A percentile compares a stretch with the other conserved stretches of the same genome.
Conservation (phyloP, 2,329 filamentous ascomycete species). For the Alternaria ventricosa region DNA sequence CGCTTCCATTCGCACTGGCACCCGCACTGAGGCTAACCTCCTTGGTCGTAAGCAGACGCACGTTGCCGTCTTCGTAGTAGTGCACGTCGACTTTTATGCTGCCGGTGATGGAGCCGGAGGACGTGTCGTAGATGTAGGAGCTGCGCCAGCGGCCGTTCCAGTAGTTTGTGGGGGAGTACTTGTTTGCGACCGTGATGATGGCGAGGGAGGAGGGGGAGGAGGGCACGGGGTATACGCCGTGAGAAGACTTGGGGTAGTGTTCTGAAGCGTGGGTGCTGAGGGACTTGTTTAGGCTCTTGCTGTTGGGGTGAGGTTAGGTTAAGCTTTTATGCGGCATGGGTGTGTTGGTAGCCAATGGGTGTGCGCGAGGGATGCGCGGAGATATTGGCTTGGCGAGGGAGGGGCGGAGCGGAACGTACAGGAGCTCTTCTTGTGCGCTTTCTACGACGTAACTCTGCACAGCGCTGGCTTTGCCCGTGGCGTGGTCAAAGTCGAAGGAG, state of each 20-base stretch:
- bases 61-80: constrained; percentile 99
- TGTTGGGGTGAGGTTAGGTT: constrained; percentile 45
- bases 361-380: not conserved
- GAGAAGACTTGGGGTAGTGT: constrained; percentile 83
- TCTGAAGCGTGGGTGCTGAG: constrained; percentile 79
- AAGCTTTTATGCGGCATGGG: not conserved
- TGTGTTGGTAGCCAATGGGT: not conserved
- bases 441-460: constrained; percentile 82
- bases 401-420: constrained; percentile 63
- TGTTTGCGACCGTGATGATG: constrained; percentile 87
- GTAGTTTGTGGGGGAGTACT: constrained; percentile 98
- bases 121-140: constrained; percentile 78
- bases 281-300: constrained; percentile 83
- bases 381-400: not conserved
- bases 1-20: constrained; percentile 65
- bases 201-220: constrained; percentile 78
- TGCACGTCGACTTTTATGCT: constrained; percentile 93
- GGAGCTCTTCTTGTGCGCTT: constrained; percentile 75
- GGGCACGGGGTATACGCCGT: constrained; percentile 78
- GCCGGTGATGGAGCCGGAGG: constrained; percentile 71
- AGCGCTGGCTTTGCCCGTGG: constrained; percentile 81
- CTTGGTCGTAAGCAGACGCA: constrained; percentile 90
- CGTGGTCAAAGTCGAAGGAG: constrained; percentile 88
- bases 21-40: constrained; percentile 68
- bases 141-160: constrained; percentile 99